These are phyloP conservation scores for Marasmius oreades DNA, from an alignment of 1,284 basidiomycete genomes.

Conservation along the genomic window DNA sequence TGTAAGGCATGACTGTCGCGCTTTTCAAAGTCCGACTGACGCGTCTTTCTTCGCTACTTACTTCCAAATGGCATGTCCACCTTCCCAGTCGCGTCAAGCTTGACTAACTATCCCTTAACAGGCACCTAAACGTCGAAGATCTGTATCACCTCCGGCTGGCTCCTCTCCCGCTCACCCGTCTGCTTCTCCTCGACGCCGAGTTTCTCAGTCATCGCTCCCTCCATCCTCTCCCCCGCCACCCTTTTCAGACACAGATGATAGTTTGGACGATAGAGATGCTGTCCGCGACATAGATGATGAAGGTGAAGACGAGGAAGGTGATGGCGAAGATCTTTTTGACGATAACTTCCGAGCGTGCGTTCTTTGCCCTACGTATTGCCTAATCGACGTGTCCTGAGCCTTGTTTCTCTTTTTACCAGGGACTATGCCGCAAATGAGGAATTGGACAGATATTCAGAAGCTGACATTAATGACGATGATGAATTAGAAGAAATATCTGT, in stretches of 20 bases:
- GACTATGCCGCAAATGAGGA: constrained; percentile 85
- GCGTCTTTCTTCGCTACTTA: background rate
- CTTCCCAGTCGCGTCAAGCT: constrained; percentile 28
- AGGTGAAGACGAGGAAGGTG: constrained; percentile 75
- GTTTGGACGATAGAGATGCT: constrained; percentile 66
- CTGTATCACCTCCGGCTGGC: constrained; percentile 47
- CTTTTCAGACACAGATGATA: constrained; percentile 87
- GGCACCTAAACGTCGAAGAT: constrained; percentile 61
- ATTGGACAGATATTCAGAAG: constrained; percentile 87
- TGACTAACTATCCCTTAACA: constrained; percentile 19
- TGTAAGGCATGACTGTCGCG: background rate
- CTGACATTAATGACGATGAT: constrained; percentile 84
- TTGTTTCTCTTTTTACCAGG: constrained; percentile 37
- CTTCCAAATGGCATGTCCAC: constrained; percentile 5
- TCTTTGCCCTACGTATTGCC: constrained; percentile 6
- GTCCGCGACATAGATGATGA: constrained; percentile 53
- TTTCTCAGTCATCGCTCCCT: constrained; percentile 69
- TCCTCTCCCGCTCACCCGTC: constrained; percentile 51
- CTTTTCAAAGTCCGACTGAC: constrained; percentile 29
- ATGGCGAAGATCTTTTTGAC: constrained; percentile 93
- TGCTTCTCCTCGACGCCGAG: constrained; percentile 40
- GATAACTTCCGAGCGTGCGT: constrained; percentile 72
- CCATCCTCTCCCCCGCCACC: constrained; percentile 81
- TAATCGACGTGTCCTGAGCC: constrained; percentile 7
- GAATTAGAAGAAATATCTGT: constrained; percentile 73